phyloP scores from a whole-genome alignment of 2,329 filamentous ascomycete species.

The Nothopassalora personata region DNA sequence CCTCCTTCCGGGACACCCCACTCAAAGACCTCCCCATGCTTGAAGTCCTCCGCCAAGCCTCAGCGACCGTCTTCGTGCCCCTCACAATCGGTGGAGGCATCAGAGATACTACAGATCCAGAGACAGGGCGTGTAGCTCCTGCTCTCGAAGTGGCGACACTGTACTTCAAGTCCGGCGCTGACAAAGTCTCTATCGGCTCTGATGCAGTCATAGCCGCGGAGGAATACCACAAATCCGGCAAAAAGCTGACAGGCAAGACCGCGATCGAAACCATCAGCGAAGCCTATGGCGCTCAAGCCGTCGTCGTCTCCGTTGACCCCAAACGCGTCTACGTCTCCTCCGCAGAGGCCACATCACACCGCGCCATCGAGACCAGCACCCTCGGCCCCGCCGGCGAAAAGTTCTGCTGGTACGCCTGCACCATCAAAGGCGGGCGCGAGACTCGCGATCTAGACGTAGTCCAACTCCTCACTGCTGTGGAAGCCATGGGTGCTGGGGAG shows the following conservation, averaged over 20 bases:
- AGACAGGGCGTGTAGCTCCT: conserved; percentile 71
- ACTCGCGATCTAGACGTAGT: conserved; percentile 90
- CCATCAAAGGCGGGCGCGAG: conserved; percentile 90
- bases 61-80: conserved; percentile 89
- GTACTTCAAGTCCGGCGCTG: conserved; percentile 95
- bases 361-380: conserved; percentile 65
- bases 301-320: conserved; percentile 92
- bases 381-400: conserved; percentile 71
- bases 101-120: conserved; percentile 82
- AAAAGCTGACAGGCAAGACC: conserved; percentile 69
- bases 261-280: conserved; percentile 92
- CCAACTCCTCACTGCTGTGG: conserved; percentile 79
- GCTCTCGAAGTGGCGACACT: conserved; percentile 90
- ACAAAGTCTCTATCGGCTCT: conserved; percentile 95
- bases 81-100: conserved; percentile 95
- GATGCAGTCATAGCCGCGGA: conserved; percentile 92
- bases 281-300: conserved; percentile 93
- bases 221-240: conserved; percentile 71
- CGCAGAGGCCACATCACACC: conserved; percentile 64
- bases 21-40: conserved; percentile 92
- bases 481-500: conserved; percentile 93
- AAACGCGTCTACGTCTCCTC: conserved; percentile 78
- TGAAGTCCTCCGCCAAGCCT: conserved; percentile 79
- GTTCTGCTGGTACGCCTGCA: conserved; percentile 96
- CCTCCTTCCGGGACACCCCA: conserved; percentile 92